Evolutionary conservation across 2,329 filamentous ascomycete species (phyloP).

Genomic region (Pestalotiopsis sp.): DNA sequence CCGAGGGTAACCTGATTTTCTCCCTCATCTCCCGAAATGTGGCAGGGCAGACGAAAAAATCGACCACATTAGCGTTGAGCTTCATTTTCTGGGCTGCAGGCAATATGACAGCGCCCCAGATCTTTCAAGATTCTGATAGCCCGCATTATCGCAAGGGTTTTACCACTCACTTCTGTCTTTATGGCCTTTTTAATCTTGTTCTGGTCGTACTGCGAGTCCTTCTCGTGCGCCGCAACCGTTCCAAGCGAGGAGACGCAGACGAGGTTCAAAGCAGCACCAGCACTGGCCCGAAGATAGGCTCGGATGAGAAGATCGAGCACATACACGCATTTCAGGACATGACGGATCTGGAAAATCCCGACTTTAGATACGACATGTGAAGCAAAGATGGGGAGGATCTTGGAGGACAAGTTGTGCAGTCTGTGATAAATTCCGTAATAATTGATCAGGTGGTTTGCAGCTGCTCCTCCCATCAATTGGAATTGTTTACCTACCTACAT

Average conservation of each 20-base stretch:
- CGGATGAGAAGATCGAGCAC: conserved; percentile 16
- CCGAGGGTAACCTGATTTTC: conserved; percentile 42
- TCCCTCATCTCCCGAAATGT: conserved; percentile 44
- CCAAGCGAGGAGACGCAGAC: conserved; percentile 15
- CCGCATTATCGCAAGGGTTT: conserved; percentile 39
- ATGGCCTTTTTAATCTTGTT: conserved; percentile 35
- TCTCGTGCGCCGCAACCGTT: conserved; percentile 25
- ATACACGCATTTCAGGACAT: conserved; percentile 18
- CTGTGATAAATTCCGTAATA: too few species aligned
- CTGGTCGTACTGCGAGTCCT: conserved; percentile 27
- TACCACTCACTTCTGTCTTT: conserved; percentile 36
- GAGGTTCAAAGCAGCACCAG: background rate
- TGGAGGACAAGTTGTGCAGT: too few species aligned
- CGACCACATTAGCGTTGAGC: conserved; percentile 40
- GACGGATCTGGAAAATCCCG: conserved; percentile 21
- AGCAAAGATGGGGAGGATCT: background rate
- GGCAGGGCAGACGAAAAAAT: conserved; percentile 47
- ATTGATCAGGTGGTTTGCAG: too few species aligned
- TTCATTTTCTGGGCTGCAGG: conserved; percentile 45
- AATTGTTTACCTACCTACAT: too few species aligned
- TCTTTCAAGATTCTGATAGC: conserved; percentile 36
- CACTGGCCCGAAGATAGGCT: background rate
- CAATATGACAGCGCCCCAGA: conserved; percentile 44
- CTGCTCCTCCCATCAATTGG: too few species aligned
- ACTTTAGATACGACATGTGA: conserved; percentile 17